Evolutionary conservation across 2,329 filamentous ascomycete genomes (phyloP).

Genomic region (Decorospora gaudefroyi): DNA sequence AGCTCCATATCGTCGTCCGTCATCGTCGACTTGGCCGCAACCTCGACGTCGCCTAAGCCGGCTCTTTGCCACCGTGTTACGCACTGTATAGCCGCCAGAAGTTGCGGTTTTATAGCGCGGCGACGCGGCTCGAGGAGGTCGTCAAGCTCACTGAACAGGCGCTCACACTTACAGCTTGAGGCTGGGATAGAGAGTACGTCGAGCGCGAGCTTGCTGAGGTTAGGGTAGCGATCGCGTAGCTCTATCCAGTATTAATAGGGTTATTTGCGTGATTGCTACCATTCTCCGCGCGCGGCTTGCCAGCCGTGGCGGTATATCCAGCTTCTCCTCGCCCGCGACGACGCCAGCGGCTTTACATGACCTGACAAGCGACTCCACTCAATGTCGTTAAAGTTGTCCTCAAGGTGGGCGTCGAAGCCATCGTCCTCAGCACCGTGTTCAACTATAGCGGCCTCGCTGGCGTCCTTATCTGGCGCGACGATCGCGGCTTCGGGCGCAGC

Average conservation of each 20-base stretch:
- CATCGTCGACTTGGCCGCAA: too few species aligned
- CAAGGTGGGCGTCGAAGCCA: not conserved
- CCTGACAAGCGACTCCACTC: slow-evolving; percentile 2
- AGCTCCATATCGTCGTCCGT: too few species aligned
- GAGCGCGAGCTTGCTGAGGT: not conserved
- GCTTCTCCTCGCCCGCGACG: not conserved
- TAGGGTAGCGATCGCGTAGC: slow-evolving; percentile 4
- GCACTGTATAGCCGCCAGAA: slow-evolving; percentile 9
- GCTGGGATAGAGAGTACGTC: not conserved
- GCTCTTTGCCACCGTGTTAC: slow-evolving; percentile 5
- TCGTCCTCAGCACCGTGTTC: not conserved
- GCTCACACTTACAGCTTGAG: slow-evolving; percentile 1
- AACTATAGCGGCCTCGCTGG: not conserved
- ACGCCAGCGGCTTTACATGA: not conserved
- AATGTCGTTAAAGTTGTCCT: slow-evolving; percentile 5
- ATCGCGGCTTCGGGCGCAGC: not conserved
- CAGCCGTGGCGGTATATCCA: slow-evolving; percentile 4
- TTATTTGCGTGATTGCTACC: slow-evolving; percentile 1
- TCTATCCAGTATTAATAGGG: slow-evolving; percentile 7
- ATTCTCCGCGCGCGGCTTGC: not conserved
- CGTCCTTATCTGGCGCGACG: slow-evolving; percentile 1
- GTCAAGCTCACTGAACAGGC: slow-evolving; percentile 9
- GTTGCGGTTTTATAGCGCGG: slow-evolving; percentile 3
- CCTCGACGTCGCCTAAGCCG: too few species aligned
- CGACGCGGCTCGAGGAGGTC: slow-evolving; percentile 6